phyloP scores from a whole-genome alignment of 2,329 filamentous ascomycete genomes.

The Zymoseptoria passerinii region DNA sequence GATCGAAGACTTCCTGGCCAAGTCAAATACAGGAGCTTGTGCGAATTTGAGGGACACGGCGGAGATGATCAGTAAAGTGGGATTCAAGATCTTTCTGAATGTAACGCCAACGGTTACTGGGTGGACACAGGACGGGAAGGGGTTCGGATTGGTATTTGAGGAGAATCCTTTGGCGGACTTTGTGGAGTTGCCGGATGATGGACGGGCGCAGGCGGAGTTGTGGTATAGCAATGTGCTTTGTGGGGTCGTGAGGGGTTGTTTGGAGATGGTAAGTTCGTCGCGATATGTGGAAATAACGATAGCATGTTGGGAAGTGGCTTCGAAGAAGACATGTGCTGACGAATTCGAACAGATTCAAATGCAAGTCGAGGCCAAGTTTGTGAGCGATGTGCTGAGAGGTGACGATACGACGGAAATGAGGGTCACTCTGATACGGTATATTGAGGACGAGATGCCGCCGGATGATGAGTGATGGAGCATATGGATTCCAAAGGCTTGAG shows the following conservation, averaged over 20 bases:
- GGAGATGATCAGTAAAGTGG: conserved; percentile 95
- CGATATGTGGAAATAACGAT: too few species aligned
- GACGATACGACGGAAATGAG: conserved; percentile 98
- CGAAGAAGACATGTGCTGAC: conserved; percentile 7
- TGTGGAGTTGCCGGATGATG: conserved; percentile 93
- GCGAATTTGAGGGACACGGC: conserved; percentile 91
- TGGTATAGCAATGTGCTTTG: conserved; percentile 99
- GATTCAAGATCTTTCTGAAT: conserved; percentile 98
- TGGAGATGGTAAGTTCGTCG: conserved; percentile 72
- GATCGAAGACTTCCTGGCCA: conserved; percentile 96
- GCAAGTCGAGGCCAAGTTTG: conserved; percentile 95
- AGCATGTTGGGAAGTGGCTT: too few species aligned
- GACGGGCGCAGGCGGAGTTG: conserved; percentile 86
- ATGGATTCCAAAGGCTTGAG: not conserved
- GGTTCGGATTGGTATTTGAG: conserved; percentile 92
- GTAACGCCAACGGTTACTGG: conserved; percentile 88
- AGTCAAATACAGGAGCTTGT: conserved; percentile 83
- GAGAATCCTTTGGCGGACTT: conserved; percentile 97
- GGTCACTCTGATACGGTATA: conserved; percentile 82
- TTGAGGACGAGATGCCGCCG: conserved; percentile 93
- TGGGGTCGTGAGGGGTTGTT: conserved; percentile 76
- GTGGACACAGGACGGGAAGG: conserved; percentile 93
- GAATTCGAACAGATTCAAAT: conserved; percentile 62
- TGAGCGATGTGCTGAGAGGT: conserved; percentile 83
- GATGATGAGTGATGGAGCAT: conserved; percentile 60